Base-by-base conservation (phyloP, 2,329 filamentous ascomycete species). In the Xylariales sp. region DNA sequence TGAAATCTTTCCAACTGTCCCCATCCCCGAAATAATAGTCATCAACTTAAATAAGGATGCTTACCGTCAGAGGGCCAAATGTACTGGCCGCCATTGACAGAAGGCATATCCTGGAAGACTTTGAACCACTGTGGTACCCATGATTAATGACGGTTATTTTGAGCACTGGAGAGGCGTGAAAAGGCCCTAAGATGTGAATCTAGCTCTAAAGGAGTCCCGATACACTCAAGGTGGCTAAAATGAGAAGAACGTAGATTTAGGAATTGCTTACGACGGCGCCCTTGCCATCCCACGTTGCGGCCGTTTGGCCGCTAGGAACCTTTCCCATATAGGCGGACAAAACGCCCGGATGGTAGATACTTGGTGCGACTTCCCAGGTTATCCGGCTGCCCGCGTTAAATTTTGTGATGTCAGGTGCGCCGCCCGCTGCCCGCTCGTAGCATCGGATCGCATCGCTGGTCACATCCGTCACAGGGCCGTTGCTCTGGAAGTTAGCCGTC, bases 401-500 rank as follows among this genome's bases (percentile, higher is more conserved):
- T 55, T 72, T 71, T 3, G 80, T 77, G 39, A 78, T 81, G 56
- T 77, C 72, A 6, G 78, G 74, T 0, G 81, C 77, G 34, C 73
- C 74, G 61, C 79, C 80, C 0, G 75, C 57, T 8, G 67, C 70
- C 9, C 64, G 70, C 73, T 83, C 75, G 75, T 80, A 83, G 76
- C 81, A 83, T 14, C 80, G 80, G 77, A 83, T 82, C 48, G 78
- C 76, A 0, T 77, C 56, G 30, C 78, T 81, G 23, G 68, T 78
- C 30, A 83, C 81, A 62, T 82, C 80, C 1, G 77, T 79, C 8
- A 83, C 80, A 28, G 81, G 81, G 10, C 76, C 77, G 71, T 83
- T 82, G 62, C 75, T 78, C 72, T 82, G 81, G 70, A 79, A 82
- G 76, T 84, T 83, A 61, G 80, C 79, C 43, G 82, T 83, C 72